Evolutionary conservation across 169 alveolate species (phyloP), one percentile per base, ranked within the genome.

Genomic region (Perkinsus chesapeaki): DNA sequence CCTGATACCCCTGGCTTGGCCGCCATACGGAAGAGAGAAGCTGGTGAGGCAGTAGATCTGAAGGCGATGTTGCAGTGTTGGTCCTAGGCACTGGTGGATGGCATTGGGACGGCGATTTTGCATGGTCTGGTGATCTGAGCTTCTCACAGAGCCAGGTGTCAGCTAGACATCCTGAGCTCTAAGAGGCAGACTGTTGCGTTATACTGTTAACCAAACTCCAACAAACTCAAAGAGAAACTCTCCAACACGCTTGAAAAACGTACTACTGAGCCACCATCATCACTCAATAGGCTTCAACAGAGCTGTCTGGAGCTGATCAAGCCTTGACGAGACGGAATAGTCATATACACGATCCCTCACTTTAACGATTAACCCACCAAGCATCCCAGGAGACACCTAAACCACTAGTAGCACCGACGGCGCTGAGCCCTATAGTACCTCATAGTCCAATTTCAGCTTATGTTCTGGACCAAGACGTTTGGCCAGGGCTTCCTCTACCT

Each of bases 181-280:
- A 16, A n/a, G 60, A 5, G 60, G 5, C 5, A 9, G 23, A 43
- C 23, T 43, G 5, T 43, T 43, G 60, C 60, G 60, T 43, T 43
- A 9, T 5, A 43, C 23, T 9, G 60, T 43, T 9, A 5, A 16
- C 23, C 5, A 43, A 43, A 43, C 23, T 5, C 60, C 60, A 9
- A 16, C 60, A 43, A 60, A 12, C 82, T 1, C 82, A 60, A 60
- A 60, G 82, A 60, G 82, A 60, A 60, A 60, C 82, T 60, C 82
- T 60, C 82, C 82, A 60, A 20, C 82, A 60, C 82, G 82, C 82
- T 60, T 60, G 82, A 60, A 60, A 60, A 60, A 60, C 82, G 82
- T 60, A 60, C 82, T 60, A 60, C 82, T 16, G 82, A 60, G 37
- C 31, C 82, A 60, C 31, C 72, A 47, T 19, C 72, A 47, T 60